Base-by-base conservation (phyloP, 73 alveolate genomes). In the Paramecium octaurelia region DNA sequence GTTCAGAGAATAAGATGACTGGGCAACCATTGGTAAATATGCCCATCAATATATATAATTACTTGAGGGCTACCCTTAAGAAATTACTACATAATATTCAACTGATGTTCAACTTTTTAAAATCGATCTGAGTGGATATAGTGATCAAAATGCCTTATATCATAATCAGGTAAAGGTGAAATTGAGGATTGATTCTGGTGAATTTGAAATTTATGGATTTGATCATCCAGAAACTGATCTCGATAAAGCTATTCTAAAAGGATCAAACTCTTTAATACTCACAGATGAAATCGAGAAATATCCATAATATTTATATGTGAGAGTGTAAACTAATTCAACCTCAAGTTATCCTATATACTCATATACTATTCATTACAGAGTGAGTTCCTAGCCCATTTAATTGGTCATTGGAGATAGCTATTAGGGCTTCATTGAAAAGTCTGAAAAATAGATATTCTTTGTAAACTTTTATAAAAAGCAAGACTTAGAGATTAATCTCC, bases 151-250 rank as follows among this genome's bases (percentile, higher is more conserved):
- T 14, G 8, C 86, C 0, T 18, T 36, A 36, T 8, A 16, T 16
- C 3, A 73, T 34, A 23, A 73, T n/a, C 8, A 58, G 6, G 59
- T 73, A 6, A 38, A 73, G 40, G 46, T 73, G 5, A 8, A 12
- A 0, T 8, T 73, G 18, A 40, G 59, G 40, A 43, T 36, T 10
- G 35, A 29, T 35, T 23, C 34, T 5, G 87, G 87, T 9, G 59
- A 73, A 29, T 73, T 21, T 10, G 6, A 10, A n/a, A 35, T 73
- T 8, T 73, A 73, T 73, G 87, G 57, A 34, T 73, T 73, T 40
- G 59, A 73, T 73, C 87, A 73, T 40, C 87, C 87, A 14, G 87
- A 73, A 29, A 73, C 14, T 35, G 87, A 73, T 36, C 14, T 73
- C 16, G 11, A 16, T 2, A 10, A 73, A 21, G 87, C 87, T 0